phyloP scores from a whole-genome alignment of 1,284 basidiomycete genomes.

The Porphyrellus sp. region DNA sequence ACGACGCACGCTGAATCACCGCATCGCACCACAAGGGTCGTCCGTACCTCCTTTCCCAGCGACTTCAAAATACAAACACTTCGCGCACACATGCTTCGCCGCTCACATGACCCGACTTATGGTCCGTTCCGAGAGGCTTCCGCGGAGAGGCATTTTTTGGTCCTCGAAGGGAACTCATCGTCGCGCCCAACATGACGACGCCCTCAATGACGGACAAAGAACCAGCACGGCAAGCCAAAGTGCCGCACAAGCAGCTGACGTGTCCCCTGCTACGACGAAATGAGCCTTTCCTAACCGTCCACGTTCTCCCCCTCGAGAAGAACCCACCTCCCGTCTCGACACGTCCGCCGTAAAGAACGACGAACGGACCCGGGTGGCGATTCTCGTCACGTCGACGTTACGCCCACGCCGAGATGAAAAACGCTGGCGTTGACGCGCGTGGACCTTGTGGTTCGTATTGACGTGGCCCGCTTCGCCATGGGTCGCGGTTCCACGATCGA shows the following conservation, averaged over 20 bases:
- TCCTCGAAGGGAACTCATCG: no score
- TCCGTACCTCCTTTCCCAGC: not conserved
- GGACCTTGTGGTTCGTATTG: not conserved
- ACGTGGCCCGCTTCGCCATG: not conserved
- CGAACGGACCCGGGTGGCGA: no score
- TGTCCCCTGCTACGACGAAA: no score
- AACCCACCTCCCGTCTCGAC: not conserved
- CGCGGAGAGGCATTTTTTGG: not conserved
- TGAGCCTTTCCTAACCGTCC: no score
- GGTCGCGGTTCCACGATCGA: not conserved
- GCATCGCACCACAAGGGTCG: not conserved
- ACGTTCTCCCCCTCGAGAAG: not conserved
- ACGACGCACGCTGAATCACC: not conserved
- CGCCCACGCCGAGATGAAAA: not conserved
- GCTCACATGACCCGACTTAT: not conserved
- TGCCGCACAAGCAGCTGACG: no score
- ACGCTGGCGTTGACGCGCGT: no score
- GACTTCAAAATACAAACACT: not conserved
- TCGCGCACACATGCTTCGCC: not conserved
- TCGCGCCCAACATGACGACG: no score
- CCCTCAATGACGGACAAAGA: no score
- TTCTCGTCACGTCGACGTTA: no score
- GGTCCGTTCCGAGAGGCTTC: conserved; percentile 10
- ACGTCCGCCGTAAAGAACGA: no score
- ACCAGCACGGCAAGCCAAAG: no score